phyloP scores from a whole-genome alignment of 2,329 filamentous ascomycete species.

The Xylariaceae sp. region DNA sequence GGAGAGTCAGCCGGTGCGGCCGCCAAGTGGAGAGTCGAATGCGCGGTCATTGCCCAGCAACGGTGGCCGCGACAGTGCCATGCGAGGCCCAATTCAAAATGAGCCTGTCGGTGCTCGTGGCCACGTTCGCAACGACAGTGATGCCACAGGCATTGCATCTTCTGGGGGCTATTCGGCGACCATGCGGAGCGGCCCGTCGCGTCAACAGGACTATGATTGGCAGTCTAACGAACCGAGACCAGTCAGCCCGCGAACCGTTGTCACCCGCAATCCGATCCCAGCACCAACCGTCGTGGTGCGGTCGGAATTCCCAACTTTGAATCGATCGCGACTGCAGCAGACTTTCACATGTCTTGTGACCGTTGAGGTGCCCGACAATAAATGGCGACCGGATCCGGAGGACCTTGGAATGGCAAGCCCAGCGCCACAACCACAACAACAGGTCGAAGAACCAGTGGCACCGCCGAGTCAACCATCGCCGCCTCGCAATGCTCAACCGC shows the following conservation, averaged over 20 bases:
- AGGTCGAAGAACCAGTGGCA: conserved; percentile 51
- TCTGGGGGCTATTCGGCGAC: conserved; percentile 77
- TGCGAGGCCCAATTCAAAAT: conserved; percentile 40
- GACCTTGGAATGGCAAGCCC: conserved; percentile 58
- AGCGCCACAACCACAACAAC: conserved; percentile 38
- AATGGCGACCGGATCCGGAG: conserved; percentile 81
- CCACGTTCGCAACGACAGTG: conserved; percentile 75
- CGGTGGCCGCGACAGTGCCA: conserved; percentile 31
- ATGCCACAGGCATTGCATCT: conserved; percentile 65
- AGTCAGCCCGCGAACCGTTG: conserved; percentile 59
- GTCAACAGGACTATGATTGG: conserved; percentile 87
- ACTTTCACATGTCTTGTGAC: conserved; percentile 91
- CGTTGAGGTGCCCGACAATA: conserved; percentile 86
- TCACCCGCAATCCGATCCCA: conserved; percentile 81
- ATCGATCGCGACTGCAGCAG: conserved; percentile 85
- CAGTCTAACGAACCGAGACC: conserved; percentile 91
- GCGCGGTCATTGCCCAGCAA: conserved; percentile 20
- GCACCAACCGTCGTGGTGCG: conserved; percentile 87
- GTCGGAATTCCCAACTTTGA: conserved; percentile 94
- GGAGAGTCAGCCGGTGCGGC: conserved; percentile 56
- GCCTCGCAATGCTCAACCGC: conserved; percentile 46
- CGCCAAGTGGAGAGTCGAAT: conserved; percentile 44
- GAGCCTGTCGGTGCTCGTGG: conserved; percentile 40
- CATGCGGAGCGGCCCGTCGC: conserved; percentile 60
- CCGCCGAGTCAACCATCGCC: conserved; percentile 55